Evolutionary conservation across 352 stramenopile species (phyloP).

Genomic region (Phytopythium helicoides): DNA sequence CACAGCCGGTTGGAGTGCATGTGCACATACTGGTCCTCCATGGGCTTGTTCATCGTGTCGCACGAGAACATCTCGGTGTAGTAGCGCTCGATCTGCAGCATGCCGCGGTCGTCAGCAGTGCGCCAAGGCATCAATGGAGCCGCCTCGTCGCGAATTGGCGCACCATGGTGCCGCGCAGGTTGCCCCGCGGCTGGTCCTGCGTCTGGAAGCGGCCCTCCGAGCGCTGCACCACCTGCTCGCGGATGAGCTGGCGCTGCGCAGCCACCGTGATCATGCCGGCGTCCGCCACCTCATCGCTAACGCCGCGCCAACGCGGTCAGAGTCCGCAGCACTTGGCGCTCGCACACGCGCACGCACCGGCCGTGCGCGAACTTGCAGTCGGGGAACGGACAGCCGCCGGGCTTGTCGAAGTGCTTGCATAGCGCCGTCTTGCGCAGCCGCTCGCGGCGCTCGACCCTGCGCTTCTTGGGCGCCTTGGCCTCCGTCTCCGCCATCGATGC

Average conservation of each 20-base stretch:
- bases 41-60: constrained; percentile 63
- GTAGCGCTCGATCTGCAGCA: constrained; percentile 74
- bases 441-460: constrained; percentile 56
- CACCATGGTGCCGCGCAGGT: constrained; percentile 71
- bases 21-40: constrained; percentile 85
- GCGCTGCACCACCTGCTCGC: constrained; percentile 66
- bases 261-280: constrained; percentile 52
- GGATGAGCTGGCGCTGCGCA: constrained; percentile 78
- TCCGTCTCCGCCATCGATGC: not conserved
- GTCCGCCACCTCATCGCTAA: constrained; percentile 54
- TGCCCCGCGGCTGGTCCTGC: constrained; percentile 25
- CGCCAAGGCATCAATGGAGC: no score
- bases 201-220: constrained; percentile 63
- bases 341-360: constrained; percentile 22
- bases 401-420: constrained; percentile 87
- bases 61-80: constrained; percentile 85
- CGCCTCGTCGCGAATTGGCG: no score
- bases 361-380: constrained; percentile 84
- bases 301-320: not conserved
- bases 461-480: constrained; percentile 46
- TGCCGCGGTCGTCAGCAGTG: not conserved
- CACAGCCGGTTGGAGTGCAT: constrained; percentile 90
- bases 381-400: constrained; percentile 76
- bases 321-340: no score
- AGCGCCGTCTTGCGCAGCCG: constrained; percentile 75